Percentiles rank a stretch among this genome's conserved stretches.
phyloP scores from a whole-genome alignment of 768 basidiomycete species.

The Mycena filopes region DNA sequence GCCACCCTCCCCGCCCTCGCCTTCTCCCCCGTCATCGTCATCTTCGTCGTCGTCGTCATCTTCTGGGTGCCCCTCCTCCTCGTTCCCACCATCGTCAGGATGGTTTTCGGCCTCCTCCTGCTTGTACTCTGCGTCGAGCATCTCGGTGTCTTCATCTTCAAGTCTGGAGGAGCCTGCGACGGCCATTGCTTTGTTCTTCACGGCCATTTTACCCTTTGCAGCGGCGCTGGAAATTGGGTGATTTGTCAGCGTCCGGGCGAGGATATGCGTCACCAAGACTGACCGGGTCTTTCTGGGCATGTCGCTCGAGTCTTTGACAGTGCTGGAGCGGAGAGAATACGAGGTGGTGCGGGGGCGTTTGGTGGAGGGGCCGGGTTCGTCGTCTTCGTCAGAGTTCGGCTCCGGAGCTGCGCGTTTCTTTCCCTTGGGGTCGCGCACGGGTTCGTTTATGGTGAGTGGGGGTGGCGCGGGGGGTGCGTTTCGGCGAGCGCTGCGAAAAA shows the following conservation, averaged over 20 bases:
- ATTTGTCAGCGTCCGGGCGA: conserved; percentile 22
- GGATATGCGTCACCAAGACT: conserved; percentile 33
- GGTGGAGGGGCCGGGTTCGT: conserved; percentile 58
- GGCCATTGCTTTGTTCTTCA: conserved; percentile 67
- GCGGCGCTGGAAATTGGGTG: conserved; percentile 42
- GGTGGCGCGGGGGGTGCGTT: conserved; percentile 54
- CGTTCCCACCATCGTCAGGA: conserved; percentile 50
- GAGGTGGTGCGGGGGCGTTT: conserved; percentile 72
- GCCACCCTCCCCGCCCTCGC: conserved; percentile 42
- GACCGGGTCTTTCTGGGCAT: conserved; percentile 86
- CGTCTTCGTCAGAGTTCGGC: conserved; percentile 74
- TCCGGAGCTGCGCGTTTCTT: conserved; percentile 93
- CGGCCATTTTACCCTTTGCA: conserved; percentile 68
- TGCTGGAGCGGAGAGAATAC: conserved; percentile 76
- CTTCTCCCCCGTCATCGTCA: conserved; percentile 50
- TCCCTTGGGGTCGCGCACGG: conserved; percentile 79
- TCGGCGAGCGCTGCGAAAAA: conserved; percentile 66
- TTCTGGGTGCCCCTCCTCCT: conserved; percentile 57
- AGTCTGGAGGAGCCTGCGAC: conserved; percentile 71
- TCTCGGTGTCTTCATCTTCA: conserved; percentile 80
- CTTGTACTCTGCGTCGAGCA: conserved; percentile 74
- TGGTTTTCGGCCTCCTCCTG: conserved; percentile 58
- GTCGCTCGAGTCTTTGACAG: conserved; percentile 53
- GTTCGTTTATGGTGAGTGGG: conserved; percentile 79
- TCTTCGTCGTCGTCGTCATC: conserved; percentile 62